Base-by-base conservation (phyloP, 2,329 filamentous ascomycete species). In the Fusarium sororula region DNA sequence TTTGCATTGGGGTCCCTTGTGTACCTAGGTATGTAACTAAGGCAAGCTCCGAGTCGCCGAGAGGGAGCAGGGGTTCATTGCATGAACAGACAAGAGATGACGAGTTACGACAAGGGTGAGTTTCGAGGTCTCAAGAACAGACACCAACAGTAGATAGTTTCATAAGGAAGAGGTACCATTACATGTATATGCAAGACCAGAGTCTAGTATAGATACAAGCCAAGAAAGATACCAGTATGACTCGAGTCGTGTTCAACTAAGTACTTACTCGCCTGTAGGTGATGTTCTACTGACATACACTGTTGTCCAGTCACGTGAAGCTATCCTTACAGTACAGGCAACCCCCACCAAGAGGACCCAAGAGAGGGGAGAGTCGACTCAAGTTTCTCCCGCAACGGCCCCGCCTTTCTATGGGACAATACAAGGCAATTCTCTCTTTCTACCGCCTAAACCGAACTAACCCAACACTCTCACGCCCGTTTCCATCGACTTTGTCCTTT, bases 321-420 rank as follows among this genome's bases (percentile, higher is more conserved):
- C 50, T 35, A 78, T 80, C 30, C 78, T 78, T 75, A 78, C 76
- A 62, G 78, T 75, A 78, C 76, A 62, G 78, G 75, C 76, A 80
- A 73, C 66, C 80, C 80, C 80, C 80, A 80, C 68, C 65, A 75
- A 73, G 75, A 74, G 41, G 44, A 42, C 30, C 30, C 12, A 30
- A 42, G 48, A 66, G 61, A 66, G 75, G 77, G 81, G 78, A 77
- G 66, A 51, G 30, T 67, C 51, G 41, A 70, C 67, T 70, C 66
- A 66, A 70, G 80, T 80, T 80, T 78, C 78, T 79, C 78, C 78
- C 75, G 77, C 77, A 74, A 77, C 64, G 67, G 73, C 77, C 77
- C 77, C 75, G 77, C 77, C 73, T 74, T 72, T 73, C 71, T 73
- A 72, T 74, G 72, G 72, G 72, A 73, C 70, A 68, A 50, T 39